Base-by-base conservation (phyloP, 1,284 basidiomycete species). In the Serendipita sp. region DNA sequence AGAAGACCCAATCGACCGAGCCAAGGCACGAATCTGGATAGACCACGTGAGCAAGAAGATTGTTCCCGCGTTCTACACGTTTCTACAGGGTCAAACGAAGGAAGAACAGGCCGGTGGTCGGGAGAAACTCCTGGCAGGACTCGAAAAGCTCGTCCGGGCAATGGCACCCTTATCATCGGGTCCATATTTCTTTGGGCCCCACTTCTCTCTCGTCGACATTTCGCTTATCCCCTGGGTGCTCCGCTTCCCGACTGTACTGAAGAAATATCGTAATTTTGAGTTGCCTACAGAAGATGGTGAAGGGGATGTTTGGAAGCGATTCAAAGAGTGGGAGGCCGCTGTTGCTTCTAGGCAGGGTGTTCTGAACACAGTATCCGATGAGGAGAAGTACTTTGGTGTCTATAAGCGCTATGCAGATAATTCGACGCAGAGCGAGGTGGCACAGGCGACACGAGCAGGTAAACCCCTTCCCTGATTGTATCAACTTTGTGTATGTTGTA, bases 351-450 rank as follows among this genome's bases (percentile, higher is more conserved):
- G 82, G 61, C 74, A 78, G 38, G 81, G 79, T 66, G 75, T 83
- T 13, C 60, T 63, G 44, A 64, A 64, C 3, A 64, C 63, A 5
- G 22, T 60, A 3, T 65, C 82, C 79, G 75, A 79, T 29, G 71
- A 69, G 67, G 75, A 80, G 60, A 74, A 82, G 66, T 77, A 79
- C 60, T 71, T 71, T 4, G 74, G 74, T 49, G 79, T 83, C 15
- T 83, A 82, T 65, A 77, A 72, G 8, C 73, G 81, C 1, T 84
- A 83, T 68, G 70, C 83, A 43, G 73, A 75, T 10, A 77, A 84
- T 66, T 79, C 82, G 66, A 80, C 82, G 6, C 78, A 82, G 71
- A 82, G 81, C 66, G 80, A 81, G 66, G 78, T 76, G 26, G 83
- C 83, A 1, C 82, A 82, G 67, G 82, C 82, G 0, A 79, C 77